Base-by-base conservation (phyloP, 768 basidiomycete genomes). In the Nidularia sp. region DNA sequence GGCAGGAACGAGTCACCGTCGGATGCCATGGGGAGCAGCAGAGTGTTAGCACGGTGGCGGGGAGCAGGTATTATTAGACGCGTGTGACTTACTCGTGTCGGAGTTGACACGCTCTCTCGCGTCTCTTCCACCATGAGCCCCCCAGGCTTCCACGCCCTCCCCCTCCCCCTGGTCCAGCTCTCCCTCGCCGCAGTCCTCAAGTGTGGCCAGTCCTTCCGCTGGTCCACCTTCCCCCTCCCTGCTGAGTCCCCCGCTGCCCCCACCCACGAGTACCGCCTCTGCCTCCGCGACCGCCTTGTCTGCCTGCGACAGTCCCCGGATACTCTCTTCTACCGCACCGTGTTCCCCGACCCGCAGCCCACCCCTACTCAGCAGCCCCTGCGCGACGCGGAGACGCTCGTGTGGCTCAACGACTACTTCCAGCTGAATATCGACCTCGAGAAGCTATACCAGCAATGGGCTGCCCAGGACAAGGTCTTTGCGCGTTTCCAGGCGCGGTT, bases 201-300 rank as follows among this genome's bases (percentile, higher is more conserved):
- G 61, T 91, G 86, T 52, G 93, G 93, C 3, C 91, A 94, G 64
- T 86, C 86, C 2, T 94, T 94, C 66, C 83, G 90, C 31, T 95
- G 93, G 92, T 75, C 79, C 36, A 75, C 72, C 5, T 68, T 79
- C 49, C 76, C 78, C 33, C 66, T 81, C 10, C 53, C 62, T 13
- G 36, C 57, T n/a, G 52, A 12, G 55, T 35, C 54, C 53, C 18
- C 50, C 32, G 7, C 51, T 45, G 34, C 45, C 56, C 9, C 50
- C 55, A 41, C 60, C 66, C 12, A 65, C 13, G 93, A 94, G 67
- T 94, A 91, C 64, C 81, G 88, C 5, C 70, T 92, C 34, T 91
- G 88, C 65, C 75, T 93, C 34, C 77, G 75, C 46, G 93, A 95
- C 60, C 86, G 93, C 39, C 85, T 94, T 25, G 77, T 95, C 22